Conservation (phyloP, 306 rosid genomes). For the Vigna trinervia region DNA sequence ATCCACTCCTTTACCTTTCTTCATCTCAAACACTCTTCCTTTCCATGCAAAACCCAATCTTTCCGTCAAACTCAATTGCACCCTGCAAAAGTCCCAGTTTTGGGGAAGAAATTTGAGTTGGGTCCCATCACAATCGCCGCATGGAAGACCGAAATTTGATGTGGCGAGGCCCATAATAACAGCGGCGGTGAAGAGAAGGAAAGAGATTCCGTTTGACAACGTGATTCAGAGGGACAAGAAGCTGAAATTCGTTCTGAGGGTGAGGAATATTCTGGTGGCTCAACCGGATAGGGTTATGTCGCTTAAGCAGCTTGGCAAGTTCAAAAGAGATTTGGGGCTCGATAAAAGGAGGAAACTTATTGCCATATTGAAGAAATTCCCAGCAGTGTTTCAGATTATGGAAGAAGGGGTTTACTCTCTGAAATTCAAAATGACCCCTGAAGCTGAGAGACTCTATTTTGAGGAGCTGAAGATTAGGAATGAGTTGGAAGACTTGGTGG, state of each 20-base stretch:
- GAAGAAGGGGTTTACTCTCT: constrained; percentile 31
- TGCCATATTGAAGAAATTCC: constrained; percentile 12
- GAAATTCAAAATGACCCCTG: constrained; percentile 14
- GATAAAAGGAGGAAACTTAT: constrained; percentile 16
- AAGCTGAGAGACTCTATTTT: constrained; percentile 16
- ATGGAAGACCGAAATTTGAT: not conserved
- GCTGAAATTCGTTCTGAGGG: constrained; percentile 18
- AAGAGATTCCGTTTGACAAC: constrained; percentile 21
- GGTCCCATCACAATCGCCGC: not conserved
- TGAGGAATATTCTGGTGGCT: constrained; percentile 18
- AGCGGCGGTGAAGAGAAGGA: constrained; percentile 27
- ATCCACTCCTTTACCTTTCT: constrained; percentile 18
- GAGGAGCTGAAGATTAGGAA: constrained; percentile 17
- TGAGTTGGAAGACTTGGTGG: constrained; percentile 19
- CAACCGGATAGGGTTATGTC: constrained; percentile 31
- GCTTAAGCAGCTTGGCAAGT: not conserved
- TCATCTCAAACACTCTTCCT: constrained; percentile 9
- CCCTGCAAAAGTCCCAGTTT: constrained; percentile 2
- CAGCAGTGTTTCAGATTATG: constrained; percentile 25
- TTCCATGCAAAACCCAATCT: constrained; percentile 16
- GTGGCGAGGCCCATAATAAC: not conserved
- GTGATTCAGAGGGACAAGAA: constrained; percentile 29
- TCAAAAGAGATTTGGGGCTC: constrained; percentile 27
- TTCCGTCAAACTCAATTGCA: not conserved
- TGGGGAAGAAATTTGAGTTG: constrained; percentile 17